Percentiles rank a stretch among this genome's conserved stretches.
These are phyloP conservation scores for Fraxinus americana DNA, from an alignment of 257 asterid genomes.

Conservation along the genomic window DNA sequence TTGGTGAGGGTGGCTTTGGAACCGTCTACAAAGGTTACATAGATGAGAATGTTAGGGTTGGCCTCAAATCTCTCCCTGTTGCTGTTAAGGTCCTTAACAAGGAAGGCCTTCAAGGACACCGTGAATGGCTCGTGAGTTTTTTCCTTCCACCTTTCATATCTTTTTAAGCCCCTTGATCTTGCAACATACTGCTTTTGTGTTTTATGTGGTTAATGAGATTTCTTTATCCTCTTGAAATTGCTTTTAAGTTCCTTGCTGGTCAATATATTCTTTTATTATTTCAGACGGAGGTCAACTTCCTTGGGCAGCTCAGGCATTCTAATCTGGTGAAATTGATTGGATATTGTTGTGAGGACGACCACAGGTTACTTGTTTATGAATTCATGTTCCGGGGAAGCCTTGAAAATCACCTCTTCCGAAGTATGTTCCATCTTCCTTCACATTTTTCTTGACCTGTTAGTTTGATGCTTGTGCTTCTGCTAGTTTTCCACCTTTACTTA, in stretches of 20 bases:
- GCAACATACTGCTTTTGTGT: not conserved
- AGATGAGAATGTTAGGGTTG: conserved; percentile 95
- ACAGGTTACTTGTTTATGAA: conserved; percentile 89
- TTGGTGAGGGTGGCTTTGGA: conserved; percentile 99
- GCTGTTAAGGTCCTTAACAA: conserved; percentile 98
- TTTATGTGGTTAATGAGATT: not conserved
- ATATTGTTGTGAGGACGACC: conserved; percentile 99
- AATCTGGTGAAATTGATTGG: conserved; percentile 97
- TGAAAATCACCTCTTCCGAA: conserved; percentile 96
- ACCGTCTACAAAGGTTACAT: conserved; percentile 97
- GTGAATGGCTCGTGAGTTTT: conserved; percentile 91
- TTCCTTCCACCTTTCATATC: not conserved
- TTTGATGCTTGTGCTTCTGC: conserved; percentile 6
- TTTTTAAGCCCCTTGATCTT: not conserved
- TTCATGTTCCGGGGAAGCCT: conserved; percentile 99
- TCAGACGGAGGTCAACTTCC: conserved; percentile 96
- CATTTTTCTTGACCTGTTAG: conserved; percentile 3
- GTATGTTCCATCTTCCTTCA: conserved; percentile 56
- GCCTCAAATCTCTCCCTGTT: conserved; percentile 92
- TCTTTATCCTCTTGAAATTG: conserved; percentile 1
- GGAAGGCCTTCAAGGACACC: conserved; percentile 99
- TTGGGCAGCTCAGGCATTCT: conserved; percentile 96
- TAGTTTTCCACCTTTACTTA: not conserved
- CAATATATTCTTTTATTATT: conserved; percentile 17
- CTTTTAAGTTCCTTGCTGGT: conserved; percentile 13